Base-by-base conservation (phyloP, 2,329 filamentous ascomycete genomes). In the Pseudocercospora fijiensis region DNA sequence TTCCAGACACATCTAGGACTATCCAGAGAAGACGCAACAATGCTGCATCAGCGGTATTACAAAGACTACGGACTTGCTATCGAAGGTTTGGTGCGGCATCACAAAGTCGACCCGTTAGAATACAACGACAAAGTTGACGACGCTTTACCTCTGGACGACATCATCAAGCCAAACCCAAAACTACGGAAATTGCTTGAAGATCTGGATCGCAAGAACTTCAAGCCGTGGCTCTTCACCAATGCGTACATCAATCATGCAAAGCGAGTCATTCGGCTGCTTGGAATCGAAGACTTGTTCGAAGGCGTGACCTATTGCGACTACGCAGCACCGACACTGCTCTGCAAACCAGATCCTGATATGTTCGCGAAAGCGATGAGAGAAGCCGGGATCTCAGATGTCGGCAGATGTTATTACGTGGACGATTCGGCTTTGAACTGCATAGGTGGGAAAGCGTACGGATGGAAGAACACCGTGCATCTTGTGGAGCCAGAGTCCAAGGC, bases 231-330 rank as follows among this genome's bases (percentile, higher is more conserved):
- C 1, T 89, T 99, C 72, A 99, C 96, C 1, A 99, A 99, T 74
- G 95, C 96, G 22, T 97, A 99, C 73, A 82, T 96, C 68, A 98
- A 84, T 33, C 95, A 99, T 73, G 95, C 87, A 30, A 88, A 86
- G 73, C 82, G 92, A 47, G 95, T 99, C 0, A 87, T 97, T 11
- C 87, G 84, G 65, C 80, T 99, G 20, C 82, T 99, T 1, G 88
- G 85, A 1, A 82, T 99, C 24, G 92, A 96, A 1, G 91, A 96
- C 75, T 80, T 94, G 26, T 99, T 99, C 74, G 94, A 98, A 67
- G 95, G 95, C 7, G 86, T 98, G 65, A 99, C 95, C 0, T 99
- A 87, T 77, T 99, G 96, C 75, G 91, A 99, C 77, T 99, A 99
- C 78, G 84, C 81, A 10, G 79, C 84, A 16, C 80, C 86, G 47